Evolutionary conservation across 2,329 filamentous ascomycete genomes (phyloP).

Genomic region (Ascochyta viciae-villosae): DNA sequence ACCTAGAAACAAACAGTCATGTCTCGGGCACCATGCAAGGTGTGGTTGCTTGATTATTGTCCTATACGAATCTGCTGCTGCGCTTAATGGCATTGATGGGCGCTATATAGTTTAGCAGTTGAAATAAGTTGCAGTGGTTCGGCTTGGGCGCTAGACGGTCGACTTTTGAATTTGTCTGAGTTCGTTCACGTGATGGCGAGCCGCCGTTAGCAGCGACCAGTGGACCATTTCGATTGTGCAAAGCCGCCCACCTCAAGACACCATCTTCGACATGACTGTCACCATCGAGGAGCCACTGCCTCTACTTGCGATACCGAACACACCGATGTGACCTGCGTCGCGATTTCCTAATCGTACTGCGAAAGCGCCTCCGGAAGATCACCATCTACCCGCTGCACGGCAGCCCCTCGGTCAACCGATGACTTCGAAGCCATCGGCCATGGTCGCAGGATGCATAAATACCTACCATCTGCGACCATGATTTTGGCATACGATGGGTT

Average conservation of each 20-base stretch:
- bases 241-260: slow-evolving; percentile 14
- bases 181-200: slow-evolving; percentile 12
- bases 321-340: background rate
- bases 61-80: too few species aligned
- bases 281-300: background rate
- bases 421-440: slow-evolving; percentile 10
- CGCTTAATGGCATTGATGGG: too few species aligned
- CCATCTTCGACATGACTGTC: slow-evolving; percentile 11
- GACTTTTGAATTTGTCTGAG: background rate
- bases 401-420: slow-evolving; percentile 31
- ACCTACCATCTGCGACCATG: background rate
- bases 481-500: too few species aligned
- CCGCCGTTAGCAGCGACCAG: slow-evolving; percentile 12
- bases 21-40: background rate
- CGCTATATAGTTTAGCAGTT: too few species aligned
- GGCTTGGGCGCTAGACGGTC: background rate
- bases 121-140: background rate
- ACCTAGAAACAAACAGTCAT: background rate
- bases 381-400: slow-evolving; percentile 19
- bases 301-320: slow-evolving; percentile 1
- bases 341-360: background rate
- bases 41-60: background rate
- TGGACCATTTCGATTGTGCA: slow-evolving; percentile 9
- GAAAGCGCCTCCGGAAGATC: background rate
- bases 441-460: background rate